Conservation (phyloP, 2,329 filamentous ascomycete genomes). For the Fusarium annulatum region DNA sequence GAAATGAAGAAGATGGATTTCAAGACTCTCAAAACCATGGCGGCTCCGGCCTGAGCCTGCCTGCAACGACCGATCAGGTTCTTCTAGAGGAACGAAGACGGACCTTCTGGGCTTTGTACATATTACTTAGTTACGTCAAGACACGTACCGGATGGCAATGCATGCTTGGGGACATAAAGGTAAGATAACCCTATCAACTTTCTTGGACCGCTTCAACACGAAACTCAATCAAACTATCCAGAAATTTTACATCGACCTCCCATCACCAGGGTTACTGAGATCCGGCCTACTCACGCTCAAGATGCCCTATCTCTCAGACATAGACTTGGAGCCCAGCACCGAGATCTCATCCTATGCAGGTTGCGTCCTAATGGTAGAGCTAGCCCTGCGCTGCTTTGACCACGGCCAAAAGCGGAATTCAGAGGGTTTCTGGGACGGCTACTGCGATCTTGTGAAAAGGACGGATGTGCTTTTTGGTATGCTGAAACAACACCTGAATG, state of each 20-base stretch:
- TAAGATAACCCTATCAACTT: fast-evolving
- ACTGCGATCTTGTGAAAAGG: neutral
- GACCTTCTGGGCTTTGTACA: neutral
- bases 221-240: neutral
- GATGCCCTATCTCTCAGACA: neutral
- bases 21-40: neutral
- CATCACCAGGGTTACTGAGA: neutral
- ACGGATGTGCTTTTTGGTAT: neutral
- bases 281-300: neutral
- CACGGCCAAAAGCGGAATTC: neutral
- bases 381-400: neutral
- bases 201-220: fast-evolving
- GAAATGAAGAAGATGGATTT: neutral
- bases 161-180: neutral
- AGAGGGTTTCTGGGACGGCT: neutral
- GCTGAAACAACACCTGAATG: neutral
- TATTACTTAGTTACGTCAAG: neutral
- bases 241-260: neutral
- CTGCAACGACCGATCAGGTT: neutral
- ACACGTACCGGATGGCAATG: neutral
- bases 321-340: fast-evolving
- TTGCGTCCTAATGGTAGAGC: neutral
- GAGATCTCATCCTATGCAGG: neutral
- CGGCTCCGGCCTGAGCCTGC: neutral
- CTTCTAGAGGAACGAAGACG: neutral